These are phyloP conservation scores for Draba incana DNA, from an alignment of 345 rosid species.

Conservation along the genomic window DNA sequence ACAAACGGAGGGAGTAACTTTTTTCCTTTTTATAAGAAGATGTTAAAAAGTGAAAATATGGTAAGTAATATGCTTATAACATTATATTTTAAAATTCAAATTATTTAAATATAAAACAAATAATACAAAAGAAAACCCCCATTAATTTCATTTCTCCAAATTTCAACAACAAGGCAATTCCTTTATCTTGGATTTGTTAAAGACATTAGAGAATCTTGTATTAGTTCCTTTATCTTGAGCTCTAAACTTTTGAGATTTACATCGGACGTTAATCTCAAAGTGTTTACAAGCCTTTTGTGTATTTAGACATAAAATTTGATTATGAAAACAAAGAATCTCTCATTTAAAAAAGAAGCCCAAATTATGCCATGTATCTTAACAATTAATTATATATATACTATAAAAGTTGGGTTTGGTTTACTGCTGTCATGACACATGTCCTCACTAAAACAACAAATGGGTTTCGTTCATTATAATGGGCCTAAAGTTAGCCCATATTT, in stretches of 20 bases:
- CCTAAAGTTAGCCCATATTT: too few species aligned
- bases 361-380: too few species aligned
- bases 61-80: background rate
- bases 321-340: background rate
- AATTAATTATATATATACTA: too few species aligned
- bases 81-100: background rate
- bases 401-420: too few species aligned
- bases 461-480: too few species aligned
- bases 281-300: constrained; percentile 1
- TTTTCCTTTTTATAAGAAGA: background rate
- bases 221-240: background rate
- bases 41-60: background rate
- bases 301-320: too few species aligned
- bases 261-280: background rate
- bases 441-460: too few species aligned
- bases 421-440: too few species aligned
- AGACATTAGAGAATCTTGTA: background rate
- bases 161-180: background rate
- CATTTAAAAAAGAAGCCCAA: too few species aligned
- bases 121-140: background rate
- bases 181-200: background rate
- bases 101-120: background rate
- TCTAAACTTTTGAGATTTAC: background rate
- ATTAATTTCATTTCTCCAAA: background rate
- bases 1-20: background rate